Conservation (phyloP, 441 rosid species). For the Iberis amara region DNA sequence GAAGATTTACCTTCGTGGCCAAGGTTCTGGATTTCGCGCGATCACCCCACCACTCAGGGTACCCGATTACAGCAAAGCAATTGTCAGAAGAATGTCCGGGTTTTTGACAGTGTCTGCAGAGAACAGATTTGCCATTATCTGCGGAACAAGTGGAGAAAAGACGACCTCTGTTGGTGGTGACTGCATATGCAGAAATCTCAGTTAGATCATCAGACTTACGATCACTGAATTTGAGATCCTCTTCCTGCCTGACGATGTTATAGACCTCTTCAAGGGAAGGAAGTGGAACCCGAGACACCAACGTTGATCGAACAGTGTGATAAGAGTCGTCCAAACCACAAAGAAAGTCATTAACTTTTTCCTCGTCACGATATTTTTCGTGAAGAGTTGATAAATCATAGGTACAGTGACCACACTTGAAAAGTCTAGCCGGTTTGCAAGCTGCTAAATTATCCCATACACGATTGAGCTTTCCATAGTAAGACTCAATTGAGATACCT, state of each 20-base stretch:
- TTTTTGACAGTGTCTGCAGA: not conserved
- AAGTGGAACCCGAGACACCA: not conserved
- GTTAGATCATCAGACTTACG: too few species aligned
- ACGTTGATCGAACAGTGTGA: rapidly evolving
- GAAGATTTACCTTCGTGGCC: too few species aligned
- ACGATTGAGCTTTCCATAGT: too few species aligned
- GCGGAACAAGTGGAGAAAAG: too few species aligned
- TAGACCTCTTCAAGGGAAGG: not conserved
- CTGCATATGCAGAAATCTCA: too few species aligned
- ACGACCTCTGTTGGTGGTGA: too few species aligned
- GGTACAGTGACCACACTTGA: not conserved
- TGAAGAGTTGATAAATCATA: not conserved
- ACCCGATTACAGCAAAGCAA: not conserved
- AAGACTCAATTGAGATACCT: too few species aligned
- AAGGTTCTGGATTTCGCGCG: not conserved
- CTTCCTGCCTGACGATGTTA: not conserved
- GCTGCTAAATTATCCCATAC: not conserved
- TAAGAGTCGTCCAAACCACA: not conserved
- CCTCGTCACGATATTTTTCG: too few species aligned
- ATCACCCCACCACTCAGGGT: not conserved
- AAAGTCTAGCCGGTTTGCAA: not conserved
- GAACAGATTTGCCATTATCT: not conserved
- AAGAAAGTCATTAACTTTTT: not conserved
- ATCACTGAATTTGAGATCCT: not conserved
- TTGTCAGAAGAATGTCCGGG: not conserved